These are phyloP conservation scores for Lathyrus tuberosus DNA, from an alignment of 306 rosid species.

Conservation along the genomic window DNA sequence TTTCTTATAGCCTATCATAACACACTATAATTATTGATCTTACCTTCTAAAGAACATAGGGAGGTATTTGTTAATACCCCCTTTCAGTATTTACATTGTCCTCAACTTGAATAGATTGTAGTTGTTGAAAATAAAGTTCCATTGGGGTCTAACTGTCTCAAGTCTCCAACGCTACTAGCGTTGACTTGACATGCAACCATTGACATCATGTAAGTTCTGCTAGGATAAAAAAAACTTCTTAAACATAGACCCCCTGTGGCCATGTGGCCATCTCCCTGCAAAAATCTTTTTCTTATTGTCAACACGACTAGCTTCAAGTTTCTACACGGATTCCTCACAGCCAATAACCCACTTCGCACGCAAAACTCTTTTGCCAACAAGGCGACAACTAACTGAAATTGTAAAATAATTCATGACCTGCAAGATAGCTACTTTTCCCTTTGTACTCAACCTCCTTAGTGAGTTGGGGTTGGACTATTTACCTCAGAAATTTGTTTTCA, in stretches of 20 bases:
- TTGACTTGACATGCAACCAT: not conserved
- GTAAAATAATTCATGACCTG: not conserved
- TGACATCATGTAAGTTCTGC: not conserved
- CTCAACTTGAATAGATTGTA: not conserved
- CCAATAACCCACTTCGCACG: not conserved
- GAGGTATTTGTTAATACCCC: not conserved
- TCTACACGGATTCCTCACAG: not conserved
- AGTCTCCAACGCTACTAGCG: not conserved
- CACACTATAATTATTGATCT: not conserved
- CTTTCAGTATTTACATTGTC: not conserved
- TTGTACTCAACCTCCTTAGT: not conserved
- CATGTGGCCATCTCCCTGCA: constrained; percentile 2
- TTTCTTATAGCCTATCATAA: not conserved
- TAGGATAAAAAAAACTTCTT: not conserved
- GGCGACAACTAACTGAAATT: not conserved
- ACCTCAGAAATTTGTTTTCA: not conserved
- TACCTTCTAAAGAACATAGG: not conserved
- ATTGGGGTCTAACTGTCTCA: not conserved
- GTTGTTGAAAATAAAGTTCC: not conserved
- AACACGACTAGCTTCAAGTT: not conserved
- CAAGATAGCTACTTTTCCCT: not conserved
- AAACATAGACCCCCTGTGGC: not conserved
- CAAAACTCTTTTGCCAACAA: not conserved
- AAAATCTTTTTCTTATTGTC: not conserved
- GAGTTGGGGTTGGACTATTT: not conserved